phyloP scores from a whole-genome alignment of 2,329 filamentous ascomycete genomes.

The Microcera coccophila region DNA sequence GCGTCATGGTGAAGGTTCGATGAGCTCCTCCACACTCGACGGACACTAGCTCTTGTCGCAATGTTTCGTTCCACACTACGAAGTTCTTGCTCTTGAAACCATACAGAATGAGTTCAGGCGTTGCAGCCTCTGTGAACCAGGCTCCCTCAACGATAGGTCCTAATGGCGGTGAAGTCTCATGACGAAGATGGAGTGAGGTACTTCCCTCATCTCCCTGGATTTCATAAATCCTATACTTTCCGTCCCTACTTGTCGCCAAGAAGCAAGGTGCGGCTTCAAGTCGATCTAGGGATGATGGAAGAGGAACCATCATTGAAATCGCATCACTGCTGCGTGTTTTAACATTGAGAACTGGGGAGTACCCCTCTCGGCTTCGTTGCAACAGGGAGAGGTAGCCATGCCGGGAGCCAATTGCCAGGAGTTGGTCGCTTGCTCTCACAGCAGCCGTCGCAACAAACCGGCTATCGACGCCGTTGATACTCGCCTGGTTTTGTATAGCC shows the following conservation, averaged over 20 bases:
- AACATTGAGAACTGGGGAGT: conserved; percentile 30
- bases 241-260: conserved; percentile 72
- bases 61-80: conserved; percentile 73
- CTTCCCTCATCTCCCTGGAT: conserved; percentile 25
- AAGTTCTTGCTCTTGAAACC: conserved; percentile 81
- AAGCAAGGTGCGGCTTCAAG: conserved; percentile 42
- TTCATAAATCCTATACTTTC: conserved; percentile 65
- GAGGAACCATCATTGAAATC: conserved; percentile 61
- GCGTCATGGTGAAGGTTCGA: conserved; percentile 61
- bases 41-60: conserved; percentile 63
- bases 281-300: conserved; percentile 31
- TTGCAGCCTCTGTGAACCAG: conserved; percentile 46
- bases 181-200: conserved; percentile 48
- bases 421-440: conserved; percentile 35
- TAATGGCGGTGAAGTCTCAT: conserved; percentile 66
- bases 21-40: conserved; percentile 84
- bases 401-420: conserved; percentile 51
- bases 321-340: conserved; percentile 53
- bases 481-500: conserved; percentile 25
- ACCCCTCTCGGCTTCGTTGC: conserved; percentile 22
- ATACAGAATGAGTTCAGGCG: conserved; percentile 62
- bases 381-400: conserved; percentile 45
- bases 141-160: conserved; percentile 73
- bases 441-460: conserved; percentile 50
- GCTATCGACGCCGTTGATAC: conserved; percentile 40